Base-by-base conservation (phyloP, 495 filamentous ascomycete genomes). In the Aspergillus sclerotioniger region DNA sequence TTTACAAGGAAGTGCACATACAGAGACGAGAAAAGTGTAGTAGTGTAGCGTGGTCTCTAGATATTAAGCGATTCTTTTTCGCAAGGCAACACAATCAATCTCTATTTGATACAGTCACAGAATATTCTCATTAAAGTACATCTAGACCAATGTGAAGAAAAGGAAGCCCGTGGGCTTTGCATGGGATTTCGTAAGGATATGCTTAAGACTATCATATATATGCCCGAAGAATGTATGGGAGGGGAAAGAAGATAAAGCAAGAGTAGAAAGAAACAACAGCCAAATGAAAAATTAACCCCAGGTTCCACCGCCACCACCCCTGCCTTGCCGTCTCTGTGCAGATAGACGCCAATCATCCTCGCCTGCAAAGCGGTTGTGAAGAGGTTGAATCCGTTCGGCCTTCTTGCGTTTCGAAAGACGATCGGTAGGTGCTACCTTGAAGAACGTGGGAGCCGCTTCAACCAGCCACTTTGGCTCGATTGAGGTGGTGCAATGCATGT, bases 391-490 rank as follows among this genome's bases (percentile, higher is more conserved):
- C 32, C 91, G 80, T 79, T 98, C 94, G 0, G 90, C 91, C 77
- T 90, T 91, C 82, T 95, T 93, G 62, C 94, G 77, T 78, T 96
- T 96, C 28, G 87, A 91, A 56, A 98, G 75, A 58, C 87, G 82
- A 67, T 96, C 91, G 15, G 87, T 95, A 17, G 90, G 88, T 47
- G 94, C 94, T 8, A 98, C 90, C 80, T 96, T 96, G 83, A 98
- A 98, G 82, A 98, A 98, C 0, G 91, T 96, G 15, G 94, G 94
- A 21, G 94, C 94, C 9, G 92, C 93, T 58, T 96, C 91, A 9
- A 97, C 92, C 32, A 88, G 78, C 85, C 85, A 84, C 62, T 96
- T 97, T 1, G 94, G 93, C 68, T 98, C 94, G 62, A 98, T 97
- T 4, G 81, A 81, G 0, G 91, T 95, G 8, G 90, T 93, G 66